A percentile compares a stretch with the other conserved stretches of the same genome.
phyloP scores from a whole-genome alignment of 139 green algal species.

The Zygnema circumcarinatum region DNA sequence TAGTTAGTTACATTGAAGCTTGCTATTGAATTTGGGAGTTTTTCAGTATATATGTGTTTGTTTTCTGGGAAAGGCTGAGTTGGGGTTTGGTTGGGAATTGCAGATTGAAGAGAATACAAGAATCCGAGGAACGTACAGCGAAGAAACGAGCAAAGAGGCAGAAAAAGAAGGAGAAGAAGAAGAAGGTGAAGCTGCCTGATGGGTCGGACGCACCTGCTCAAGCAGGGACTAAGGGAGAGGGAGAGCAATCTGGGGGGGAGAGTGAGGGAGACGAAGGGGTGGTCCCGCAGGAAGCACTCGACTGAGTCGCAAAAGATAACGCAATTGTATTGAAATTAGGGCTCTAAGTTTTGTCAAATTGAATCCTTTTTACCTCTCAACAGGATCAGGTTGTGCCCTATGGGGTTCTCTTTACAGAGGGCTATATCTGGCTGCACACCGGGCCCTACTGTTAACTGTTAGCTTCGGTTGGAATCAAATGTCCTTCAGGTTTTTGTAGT shows the following conservation, averaged over 20 bases:
- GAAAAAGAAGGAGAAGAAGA: slow-evolving; percentile 63
- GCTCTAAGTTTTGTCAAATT: not conserved
- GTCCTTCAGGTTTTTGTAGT: not conserved
- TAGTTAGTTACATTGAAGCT: not conserved
- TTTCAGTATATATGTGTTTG: not conserved
- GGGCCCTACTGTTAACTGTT: not conserved
- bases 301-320: not conserved
- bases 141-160: slow-evolving; percentile 60
- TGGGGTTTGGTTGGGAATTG: too few relatives aligned
- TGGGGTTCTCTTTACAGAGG: not conserved
- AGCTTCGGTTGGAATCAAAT: not conserved
- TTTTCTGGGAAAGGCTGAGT: not conserved
- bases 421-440: too few relatives aligned
- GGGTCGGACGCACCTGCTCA: not conserved
- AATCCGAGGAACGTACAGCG: slow-evolving; percentile 50
- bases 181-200: slow-evolving; percentile 21
- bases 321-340: too few relatives aligned
- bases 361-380: not conserved
- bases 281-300: slow-evolving; percentile 1
- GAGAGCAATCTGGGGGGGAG: not conserved
- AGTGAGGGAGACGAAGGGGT: slow-evolving; percentile 11
- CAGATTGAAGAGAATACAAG: slow-evolving; percentile 38
- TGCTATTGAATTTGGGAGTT: not conserved
- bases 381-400: not conserved
- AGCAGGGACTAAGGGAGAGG: not conserved